Conservation (phyloP, 306 rosid genomes). For the Rosa rugosa region DNA sequence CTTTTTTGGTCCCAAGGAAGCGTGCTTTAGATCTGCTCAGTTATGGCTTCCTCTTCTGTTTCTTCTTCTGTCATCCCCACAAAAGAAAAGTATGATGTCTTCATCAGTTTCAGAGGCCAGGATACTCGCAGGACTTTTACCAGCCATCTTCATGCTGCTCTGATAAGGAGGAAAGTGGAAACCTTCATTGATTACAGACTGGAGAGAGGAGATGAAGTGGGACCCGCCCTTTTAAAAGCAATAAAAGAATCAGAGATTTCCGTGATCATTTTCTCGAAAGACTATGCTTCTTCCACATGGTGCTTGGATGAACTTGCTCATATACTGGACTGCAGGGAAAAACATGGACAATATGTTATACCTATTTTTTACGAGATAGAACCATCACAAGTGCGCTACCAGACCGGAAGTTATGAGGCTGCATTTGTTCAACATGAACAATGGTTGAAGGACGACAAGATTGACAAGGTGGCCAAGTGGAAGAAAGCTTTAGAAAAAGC, state of each 20-base stretch:
- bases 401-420: not conserved
- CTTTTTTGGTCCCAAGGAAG: too few species aligned
- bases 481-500: not conserved
- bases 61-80: not conserved
- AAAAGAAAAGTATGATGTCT: slow-evolving; percentile 8
- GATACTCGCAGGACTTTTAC: not conserved
- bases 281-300: slow-evolving; percentile 21
- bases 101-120: slow-evolving; percentile 18
- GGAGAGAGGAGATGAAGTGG: slow-evolving; percentile 14
- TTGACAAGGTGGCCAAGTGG: not conserved
- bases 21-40: too few species aligned
- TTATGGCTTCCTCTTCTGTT: too few species aligned
- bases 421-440: not conserved
- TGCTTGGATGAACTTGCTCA: slow-evolving; percentile 23
- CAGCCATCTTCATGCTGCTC: slow-evolving; percentile 5
- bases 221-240: not conserved
- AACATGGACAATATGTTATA: not conserved
- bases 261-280: slow-evolving; percentile 17
- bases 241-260: slow-evolving; percentile 3
- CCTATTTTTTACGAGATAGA: not conserved
- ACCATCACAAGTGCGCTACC: not conserved
- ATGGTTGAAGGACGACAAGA: not conserved
- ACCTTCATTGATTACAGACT: slow-evolving; percentile 10
- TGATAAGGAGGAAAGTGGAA: not conserved
- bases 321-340: not conserved